These are phyloP conservation scores for Botrytis sinoallii DNA, from an alignment of 2,329 filamentous ascomycete species.

Conservation along the genomic window DNA sequence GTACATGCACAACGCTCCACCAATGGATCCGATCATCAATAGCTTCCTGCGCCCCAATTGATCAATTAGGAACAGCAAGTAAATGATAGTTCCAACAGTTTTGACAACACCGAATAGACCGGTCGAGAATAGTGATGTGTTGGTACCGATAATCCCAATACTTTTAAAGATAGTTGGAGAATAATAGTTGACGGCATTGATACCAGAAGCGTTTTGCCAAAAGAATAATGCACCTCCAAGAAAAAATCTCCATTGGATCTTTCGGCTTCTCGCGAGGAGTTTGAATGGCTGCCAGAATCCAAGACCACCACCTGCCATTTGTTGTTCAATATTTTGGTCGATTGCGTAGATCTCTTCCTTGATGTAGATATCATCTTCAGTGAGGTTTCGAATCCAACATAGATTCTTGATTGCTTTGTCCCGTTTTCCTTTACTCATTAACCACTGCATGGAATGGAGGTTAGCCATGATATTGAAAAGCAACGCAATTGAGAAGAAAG, in stretches of 20 bases:
- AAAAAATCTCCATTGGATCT: constrained; percentile 10
- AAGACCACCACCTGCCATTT: constrained; percentile 59
- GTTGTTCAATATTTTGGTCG: constrained; percentile 65
- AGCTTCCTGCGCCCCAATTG: constrained; percentile 54
- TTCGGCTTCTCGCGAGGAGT: neutral
- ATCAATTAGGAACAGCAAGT: constrained; percentile 58
- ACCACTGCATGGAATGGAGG: constrained; percentile 49
- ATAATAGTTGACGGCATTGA: constrained; percentile 32
- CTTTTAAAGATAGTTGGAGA: constrained; percentile 27
- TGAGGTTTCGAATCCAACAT: constrained; percentile 62
- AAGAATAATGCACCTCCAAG: constrained; percentile 26
- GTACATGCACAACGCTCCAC: constrained; percentile 24
- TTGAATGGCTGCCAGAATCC: constrained; percentile 73
- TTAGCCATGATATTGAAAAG: neutral
- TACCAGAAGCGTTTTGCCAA: constrained; percentile 31
- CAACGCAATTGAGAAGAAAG: neutral
- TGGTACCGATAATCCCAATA: constrained; percentile 30
- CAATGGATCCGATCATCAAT: constrained; percentile 30
- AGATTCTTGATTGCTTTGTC: constrained; percentile 57
- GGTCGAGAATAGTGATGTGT: constrained; percentile 26
- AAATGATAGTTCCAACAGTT: constrained; percentile 35
- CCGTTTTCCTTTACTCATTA: constrained; percentile 59
- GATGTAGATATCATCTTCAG: constrained; percentile 59
- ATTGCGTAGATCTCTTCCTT: constrained; percentile 70
- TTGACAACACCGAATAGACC: constrained; percentile 28